Evolutionary conservation across 768 basidiomycete genomes (phyloP).

Genomic region (Tylopilus sp.): DNA sequence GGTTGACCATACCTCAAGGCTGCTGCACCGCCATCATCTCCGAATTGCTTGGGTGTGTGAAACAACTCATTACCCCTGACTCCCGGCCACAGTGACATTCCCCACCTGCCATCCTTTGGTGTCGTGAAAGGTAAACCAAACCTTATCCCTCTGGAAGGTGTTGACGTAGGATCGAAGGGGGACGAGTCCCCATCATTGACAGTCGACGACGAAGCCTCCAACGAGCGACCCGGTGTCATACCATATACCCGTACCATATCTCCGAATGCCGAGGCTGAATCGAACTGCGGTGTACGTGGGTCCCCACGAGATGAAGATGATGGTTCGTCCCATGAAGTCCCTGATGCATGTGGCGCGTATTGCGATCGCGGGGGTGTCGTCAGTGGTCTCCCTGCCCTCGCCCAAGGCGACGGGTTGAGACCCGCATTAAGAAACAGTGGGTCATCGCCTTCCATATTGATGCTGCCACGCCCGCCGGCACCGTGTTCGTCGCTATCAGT

Average conservation of each 20-base stretch:
- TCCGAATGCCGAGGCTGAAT: slow-evolving; percentile 27
- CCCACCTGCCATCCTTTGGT: slow-evolving; percentile 56
- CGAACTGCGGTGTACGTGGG: slow-evolving; percentile 53
- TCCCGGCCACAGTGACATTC: slow-evolving; percentile 13
- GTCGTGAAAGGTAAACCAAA: slow-evolving; percentile 57
- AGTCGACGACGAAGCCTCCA: slow-evolving; percentile 26
- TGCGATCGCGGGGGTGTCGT: slow-evolving; percentile 46
- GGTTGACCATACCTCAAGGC: slow-evolving; percentile 7
- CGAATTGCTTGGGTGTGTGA: slow-evolving; percentile 49
- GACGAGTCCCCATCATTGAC: slow-evolving; percentile 47
- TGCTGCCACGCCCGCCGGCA: not conserved
- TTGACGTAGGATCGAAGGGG: slow-evolving; percentile 75
- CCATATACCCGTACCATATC: slow-evolving; percentile 39
- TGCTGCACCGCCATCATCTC: slow-evolving; percentile 16
- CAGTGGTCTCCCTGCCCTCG: slow-evolving; percentile 33
- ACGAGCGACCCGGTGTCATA: slow-evolving; percentile 35
- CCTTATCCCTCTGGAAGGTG: slow-evolving; percentile 75
- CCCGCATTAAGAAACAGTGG: slow-evolving; percentile 55
- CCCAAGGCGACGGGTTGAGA: slow-evolving; percentile 55
- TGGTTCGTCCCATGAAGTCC: slow-evolving; percentile 45
- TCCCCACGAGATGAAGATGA: slow-evolving; percentile 42
- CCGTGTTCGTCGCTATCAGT: slow-evolving; percentile 46
- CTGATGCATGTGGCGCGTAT: slow-evolving; percentile 27
- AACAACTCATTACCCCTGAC: slow-evolving; percentile 40
- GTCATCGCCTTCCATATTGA: slow-evolving; percentile 42